Base-by-base conservation (phyloP, 116 monocot genomes). In the Trichopus zeylanicus region DNA sequence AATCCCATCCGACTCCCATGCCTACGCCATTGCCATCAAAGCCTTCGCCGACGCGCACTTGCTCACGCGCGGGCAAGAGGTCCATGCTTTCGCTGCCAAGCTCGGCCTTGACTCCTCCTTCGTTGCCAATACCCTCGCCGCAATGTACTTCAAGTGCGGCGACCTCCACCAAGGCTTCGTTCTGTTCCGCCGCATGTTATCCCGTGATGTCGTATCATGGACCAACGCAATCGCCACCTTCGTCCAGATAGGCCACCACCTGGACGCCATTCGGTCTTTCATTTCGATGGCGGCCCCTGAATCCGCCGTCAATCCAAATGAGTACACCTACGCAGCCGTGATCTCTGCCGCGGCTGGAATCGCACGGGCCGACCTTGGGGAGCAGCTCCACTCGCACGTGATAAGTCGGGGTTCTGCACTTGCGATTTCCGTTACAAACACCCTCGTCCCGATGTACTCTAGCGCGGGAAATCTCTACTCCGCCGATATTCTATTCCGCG, bases 181-280 rank as follows among this genome's bases (percentile, higher is more conserved):
- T 11, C 46, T 87, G 20, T 70, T 95, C 26, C 38, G 55, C 13
- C 19, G 67, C 23, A 81, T 87, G 81, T 60, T 33, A 0, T 13
- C 30, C 0, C 80, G 60, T 1, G 95, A 95, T 32, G 91, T 90
- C 1, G 75, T 75, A n/a, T 70, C 95, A 0, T 95, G 95, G 91
- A 95, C 90, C n/a, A 78, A 81, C 29, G 26, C 74, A 18, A 87
- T 95, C n/a, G 54, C 90, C 18, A 59, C 83, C 3, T 74, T 79
- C 42, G 66, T 67, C 33, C 78, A 84, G 26, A 76, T 65, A 20
- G 83, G 87, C 9, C 59, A 59, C 1, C 56, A 66, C 29, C 60
- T 42, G 29, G 73, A 84, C 15, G 86, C 95, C 2, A 3, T 84
- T 16, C 35, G 47, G 24, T 38, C 72, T 22, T 95, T 90, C 48